These are phyloP conservation scores for Tanacetum coccineum DNA, from an alignment of 129 eudicot species.

Conservation along the genomic window DNA sequence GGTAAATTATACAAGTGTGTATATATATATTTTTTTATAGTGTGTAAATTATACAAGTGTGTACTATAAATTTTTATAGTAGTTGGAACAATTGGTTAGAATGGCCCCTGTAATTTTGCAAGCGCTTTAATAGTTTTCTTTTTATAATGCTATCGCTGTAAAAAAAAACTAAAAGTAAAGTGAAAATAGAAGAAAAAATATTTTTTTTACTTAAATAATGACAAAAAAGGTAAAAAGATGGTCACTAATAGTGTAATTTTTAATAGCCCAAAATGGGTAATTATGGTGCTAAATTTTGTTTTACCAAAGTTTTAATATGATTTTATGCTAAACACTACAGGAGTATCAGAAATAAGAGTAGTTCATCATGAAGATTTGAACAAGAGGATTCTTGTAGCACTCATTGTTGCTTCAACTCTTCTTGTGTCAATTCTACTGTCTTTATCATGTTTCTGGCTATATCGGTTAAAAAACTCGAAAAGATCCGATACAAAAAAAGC, in stretches of 20 bases:
- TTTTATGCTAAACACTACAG: slow-evolving; percentile 27
- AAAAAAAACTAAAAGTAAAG: too few relatives aligned
- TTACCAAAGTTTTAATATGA: background rate
- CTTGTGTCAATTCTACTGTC: slow-evolving; percentile 59
- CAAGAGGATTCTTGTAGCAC: slow-evolving; percentile 70
- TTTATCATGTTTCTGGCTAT: slow-evolving; percentile 62
- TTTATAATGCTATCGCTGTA: too few relatives aligned
- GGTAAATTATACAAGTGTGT: too few relatives aligned
- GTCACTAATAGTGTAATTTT: background rate
- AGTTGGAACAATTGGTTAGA: too few relatives aligned
- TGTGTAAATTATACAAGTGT: too few relatives aligned
- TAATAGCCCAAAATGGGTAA: background rate
- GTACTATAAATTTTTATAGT: too few relatives aligned
- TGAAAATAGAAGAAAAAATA: too few relatives aligned
- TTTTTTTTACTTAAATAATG: too few relatives aligned
- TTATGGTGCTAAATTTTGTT: slow-evolving; percentile 8
- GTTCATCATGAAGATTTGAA: slow-evolving; percentile 67
- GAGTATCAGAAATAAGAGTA: slow-evolving; percentile 41
- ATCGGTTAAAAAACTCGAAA: slow-evolving; percentile 44
- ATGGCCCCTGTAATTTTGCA: too few relatives aligned
- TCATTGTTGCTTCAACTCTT: slow-evolving; percentile 65
- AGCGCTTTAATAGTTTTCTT: too few relatives aligned
- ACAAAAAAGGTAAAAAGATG: too few relatives aligned
- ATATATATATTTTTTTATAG: too few relatives aligned
- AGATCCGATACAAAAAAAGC: slow-evolving; percentile 21